Base-by-base conservation (phyloP, 257 asterid species). In the Solanum chiquidenum region DNA sequence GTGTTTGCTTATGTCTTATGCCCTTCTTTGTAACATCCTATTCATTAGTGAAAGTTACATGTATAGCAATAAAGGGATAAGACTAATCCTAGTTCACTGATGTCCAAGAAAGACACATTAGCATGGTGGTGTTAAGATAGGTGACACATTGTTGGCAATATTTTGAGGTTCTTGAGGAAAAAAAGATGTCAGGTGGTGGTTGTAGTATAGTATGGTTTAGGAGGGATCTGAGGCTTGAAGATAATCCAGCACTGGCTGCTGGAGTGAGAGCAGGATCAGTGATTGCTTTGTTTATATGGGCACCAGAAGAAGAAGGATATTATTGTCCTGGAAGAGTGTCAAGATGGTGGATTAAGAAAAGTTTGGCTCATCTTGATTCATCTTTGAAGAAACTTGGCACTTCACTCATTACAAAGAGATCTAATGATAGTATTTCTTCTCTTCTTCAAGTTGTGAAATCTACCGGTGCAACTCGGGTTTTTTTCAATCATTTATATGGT, bases 221-320 rank as follows among this genome's bases (percentile, higher is more conserved):
- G 92, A 95, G 98, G 90, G 99, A 96, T 93, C 95, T 96, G 88
- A 93, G 99, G 83, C 93, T 96, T 60, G 99, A 96, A 87, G 99
- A 96, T 58, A 96, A 96, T 88, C 99, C 98, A 76, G 98, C 98
- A 25, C 86, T 96, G 87, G 94, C 95, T 64, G 98, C 98, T 66
- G 98, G 93, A 25, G 98, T 95, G 6, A 94, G 98, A 84, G 89
- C 95, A 14, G 98, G 99, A 18, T 93, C 95, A 71, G 95, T 96
- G 27, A 88, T 95, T 79, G 93, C 98, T 64, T 87, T 96, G 52
- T 96, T 95, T 87, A 89, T 95, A 62, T 96, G 99, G 99, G 95
- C 98, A 84, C 99, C 99, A 87, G 99, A 96, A 80, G 99, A 96
- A 88, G 99, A 96, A 90, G 99, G 99, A 16, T 93, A 89, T 72